Evolutionary conservation across 1,284 basidiomycete genomes (phyloP).

Genomic region (Fomitopsis betulina): DNA sequence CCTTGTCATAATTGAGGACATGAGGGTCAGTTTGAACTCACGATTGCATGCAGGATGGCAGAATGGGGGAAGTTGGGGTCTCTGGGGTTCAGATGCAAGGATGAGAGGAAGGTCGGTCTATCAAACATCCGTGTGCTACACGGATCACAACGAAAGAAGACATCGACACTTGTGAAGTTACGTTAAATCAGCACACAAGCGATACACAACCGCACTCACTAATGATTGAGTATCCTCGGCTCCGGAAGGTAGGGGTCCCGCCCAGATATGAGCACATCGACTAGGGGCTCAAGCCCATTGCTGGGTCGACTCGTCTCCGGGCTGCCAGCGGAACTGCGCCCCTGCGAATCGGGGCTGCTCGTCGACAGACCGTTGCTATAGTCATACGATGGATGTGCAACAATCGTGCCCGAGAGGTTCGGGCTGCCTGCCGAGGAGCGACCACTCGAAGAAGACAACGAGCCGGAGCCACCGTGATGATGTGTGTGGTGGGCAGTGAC

Average conservation of each 20-base stretch:
- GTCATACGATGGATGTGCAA: conserved; percentile 45
- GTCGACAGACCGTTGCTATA: conserved; percentile 32
- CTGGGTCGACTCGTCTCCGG: conserved; percentile 37
- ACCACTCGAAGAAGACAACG: conserved; percentile 18
- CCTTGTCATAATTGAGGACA: too few relatives aligned
- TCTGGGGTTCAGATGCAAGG: conserved; percentile 69
- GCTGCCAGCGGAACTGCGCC: conserved; percentile 45
- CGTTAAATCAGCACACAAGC: neutral
- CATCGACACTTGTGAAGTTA: conserved; percentile 51
- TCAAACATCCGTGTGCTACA: conserved; percentile 78
- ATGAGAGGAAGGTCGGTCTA: conserved; percentile 70
- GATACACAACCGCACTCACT: conserved; percentile 41
- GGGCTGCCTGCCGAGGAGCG: conserved; percentile 23
- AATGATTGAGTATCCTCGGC: conserved; percentile 63
- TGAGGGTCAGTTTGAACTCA: conserved; percentile 20
- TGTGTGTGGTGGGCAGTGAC: conserved; percentile 22
- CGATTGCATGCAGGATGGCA: conserved; percentile 79
- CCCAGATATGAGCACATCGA: conserved; percentile 65
- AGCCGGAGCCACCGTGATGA: conserved; percentile 14
- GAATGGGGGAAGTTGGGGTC: conserved; percentile 78
- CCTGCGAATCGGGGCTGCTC: conserved; percentile 37
- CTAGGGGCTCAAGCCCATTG: conserved; percentile 36
- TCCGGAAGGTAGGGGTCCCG: conserved; percentile 82
- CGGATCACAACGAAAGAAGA: conserved; percentile 80
- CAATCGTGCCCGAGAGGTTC: conserved; percentile 30